Evolutionary conservation across 495 filamentous ascomycete species (phyloP), one percentile per base, ranked within the genome.

Genomic region (Amorphotheca resinae): DNA sequence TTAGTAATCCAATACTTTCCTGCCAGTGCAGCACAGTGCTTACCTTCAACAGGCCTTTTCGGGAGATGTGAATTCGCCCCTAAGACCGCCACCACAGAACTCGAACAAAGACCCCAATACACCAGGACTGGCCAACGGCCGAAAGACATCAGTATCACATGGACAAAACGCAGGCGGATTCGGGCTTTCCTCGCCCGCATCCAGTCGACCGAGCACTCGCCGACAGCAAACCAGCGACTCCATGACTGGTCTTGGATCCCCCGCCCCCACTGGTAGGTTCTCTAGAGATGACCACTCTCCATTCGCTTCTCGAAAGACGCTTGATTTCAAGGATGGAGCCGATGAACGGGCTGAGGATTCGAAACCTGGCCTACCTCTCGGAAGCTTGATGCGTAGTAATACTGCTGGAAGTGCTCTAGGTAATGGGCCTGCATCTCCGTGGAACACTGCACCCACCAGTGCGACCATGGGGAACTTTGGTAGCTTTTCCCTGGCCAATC

Each of bases 211-310:
- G 4, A 66, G 73, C 12, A 76, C 72, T 42, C 74, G 89, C 42
- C 82, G 87, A 53, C 80, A 91, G 44, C 87, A 95, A 61, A 88
- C 87, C n/a, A 73, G 74, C 21, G 93, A 96, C 49, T 80, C 81
- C 23, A 77, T 84, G 52, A 72, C 76, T 42, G 67, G 68, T 15
- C 38, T 73, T 21, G 56, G 64, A 9, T 70, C 76, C 6, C 67
- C 78, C n/a, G 59, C 65, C 4, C 63, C 58, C 3, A 54, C 61
- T 11, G 66, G 64, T 25, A 62, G 70, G 15, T 73, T 74, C 22
- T 33, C 57, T 4, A 64, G 66, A 31, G 69, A 73, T 5, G 69
- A 72, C 11, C 34, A 49, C 12, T 61, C 67, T 11, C 58, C 76
- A 25, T 74, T 93, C 46, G 64, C 87, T 37, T 68, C 80, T 33